These are phyloP conservation scores for Aspergillus incahuasiensis DNA, from an alignment of 495 filamentous ascomycete genomes.

Conservation along the genomic window DNA sequence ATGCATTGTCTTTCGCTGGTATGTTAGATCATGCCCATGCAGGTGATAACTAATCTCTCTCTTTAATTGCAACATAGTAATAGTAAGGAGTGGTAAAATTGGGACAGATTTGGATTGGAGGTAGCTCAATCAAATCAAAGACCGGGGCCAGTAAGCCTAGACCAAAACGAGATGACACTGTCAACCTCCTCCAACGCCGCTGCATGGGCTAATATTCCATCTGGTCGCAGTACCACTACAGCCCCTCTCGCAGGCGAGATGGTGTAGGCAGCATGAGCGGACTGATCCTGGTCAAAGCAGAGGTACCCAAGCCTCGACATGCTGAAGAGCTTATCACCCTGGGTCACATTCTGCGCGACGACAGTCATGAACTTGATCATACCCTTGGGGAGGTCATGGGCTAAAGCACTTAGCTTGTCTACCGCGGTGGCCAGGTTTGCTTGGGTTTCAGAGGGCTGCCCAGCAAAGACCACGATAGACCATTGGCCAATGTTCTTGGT, in stretches of 20 bases:
- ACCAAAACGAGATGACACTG: background rate
- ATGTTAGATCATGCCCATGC: too few species aligned
- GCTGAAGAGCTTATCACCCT: slow-evolving; percentile 1
- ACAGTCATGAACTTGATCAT: slow-evolving; percentile 8
- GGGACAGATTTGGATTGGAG: too few species aligned
- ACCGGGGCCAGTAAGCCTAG: background rate
- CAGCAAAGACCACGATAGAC: slow-evolving; percentile 4
- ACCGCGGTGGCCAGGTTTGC: background rate
- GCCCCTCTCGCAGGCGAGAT: slow-evolving; percentile 5
- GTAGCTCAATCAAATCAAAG: too few species aligned
- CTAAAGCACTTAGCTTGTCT: background rate
- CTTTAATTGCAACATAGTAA: too few species aligned
- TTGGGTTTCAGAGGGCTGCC: background rate
- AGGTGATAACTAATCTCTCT: too few species aligned
- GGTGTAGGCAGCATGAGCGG: slow-evolving; percentile 8
- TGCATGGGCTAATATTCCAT: slow-evolving; percentile 5
- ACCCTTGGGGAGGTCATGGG: background rate
- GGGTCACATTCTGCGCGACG: background rate
- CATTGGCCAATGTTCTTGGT: slow-evolving; percentile 6
- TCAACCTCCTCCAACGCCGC: background rate
- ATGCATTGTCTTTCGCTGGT: too few species aligned
- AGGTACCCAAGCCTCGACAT: background rate
- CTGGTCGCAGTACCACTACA: slow-evolving; percentile 3
- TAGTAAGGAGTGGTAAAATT: too few species aligned
- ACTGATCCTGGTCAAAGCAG: slow-evolving; percentile 7